These are phyloP conservation scores for Picea glauca DNA, from an alignment of 75 land plant genomes.

Conservation along the genomic window DNA sequence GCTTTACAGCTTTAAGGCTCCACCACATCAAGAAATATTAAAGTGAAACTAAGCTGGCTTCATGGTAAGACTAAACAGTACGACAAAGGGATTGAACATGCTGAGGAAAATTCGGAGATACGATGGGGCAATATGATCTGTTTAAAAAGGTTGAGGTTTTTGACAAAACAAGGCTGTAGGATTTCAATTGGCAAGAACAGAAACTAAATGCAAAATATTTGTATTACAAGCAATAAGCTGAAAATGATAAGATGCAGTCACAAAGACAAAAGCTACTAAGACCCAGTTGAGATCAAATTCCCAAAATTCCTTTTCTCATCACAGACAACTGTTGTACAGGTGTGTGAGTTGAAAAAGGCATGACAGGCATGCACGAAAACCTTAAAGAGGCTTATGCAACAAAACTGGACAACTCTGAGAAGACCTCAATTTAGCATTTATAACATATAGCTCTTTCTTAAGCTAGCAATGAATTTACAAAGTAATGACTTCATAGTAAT, in stretches of 20 bases:
- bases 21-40: background rate
- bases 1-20: background rate
- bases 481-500: background rate
- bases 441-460: background rate
- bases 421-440: background rate
- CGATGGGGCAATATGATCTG: background rate
- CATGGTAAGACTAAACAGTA: background rate
- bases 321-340: background rate
- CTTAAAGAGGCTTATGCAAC: background rate
- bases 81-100: background rate
- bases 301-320: background rate
- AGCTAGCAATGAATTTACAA: background rate
- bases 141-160: background rate
- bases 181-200: background rate
- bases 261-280: background rate
- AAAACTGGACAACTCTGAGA: background rate
- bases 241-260: background rate
- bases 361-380: background rate
- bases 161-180: background rate
- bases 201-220: background rate
- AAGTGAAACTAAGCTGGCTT: background rate
- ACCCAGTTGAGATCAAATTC: background rate
- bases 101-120: background rate
- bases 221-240: background rate
- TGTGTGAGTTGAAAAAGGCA: background rate